Base-by-base conservation (phyloP, 805 yeast species). In the Barnettozyma populi region DNA sequence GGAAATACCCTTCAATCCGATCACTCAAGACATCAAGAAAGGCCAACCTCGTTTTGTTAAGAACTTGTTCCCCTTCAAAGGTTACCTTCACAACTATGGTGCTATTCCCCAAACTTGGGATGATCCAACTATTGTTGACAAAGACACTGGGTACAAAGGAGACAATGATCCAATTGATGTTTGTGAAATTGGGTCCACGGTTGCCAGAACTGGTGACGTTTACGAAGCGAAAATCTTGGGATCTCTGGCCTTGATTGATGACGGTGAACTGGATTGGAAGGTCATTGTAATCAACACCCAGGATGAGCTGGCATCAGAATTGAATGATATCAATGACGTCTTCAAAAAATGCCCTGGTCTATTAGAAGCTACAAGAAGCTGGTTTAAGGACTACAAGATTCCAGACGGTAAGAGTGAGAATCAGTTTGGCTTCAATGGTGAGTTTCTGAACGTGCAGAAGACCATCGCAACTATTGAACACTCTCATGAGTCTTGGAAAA, bases 191-290 rank as follows among this genome's bases (percentile, higher is more conserved):
- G 59, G 71, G 42, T 65, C 66, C 14, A 52, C 54, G 38, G 75
- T 84, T 3, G 73, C 79, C 36, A 57, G 70, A 46, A 73, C 80
- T 14, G 96, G 96, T 23, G 80, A 79, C 49, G 70, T 85, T 44
- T 78, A 74, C 61, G 78, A 71, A 57, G 88, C 79, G 40, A 84
- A 86, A 66, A 75, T 86, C 7, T 71, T 86, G 49, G 94, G 94
- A 46, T 82, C 86, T 38, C 69, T 86, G 69, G 94, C 90, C 5
- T 70, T 86, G 58, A 80, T 86, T 50, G 95, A 86, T 60, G 97
- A 90, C 68, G 97, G 97, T 57, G 99, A 94, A 71, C 77, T 96
- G 49, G 99, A 92, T 71, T 92, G 98, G 98, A 88, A 88, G 68
- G 73, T 88, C 29, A 78, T 88, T 49, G 88, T 76, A 18, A 84